These are phyloP conservation scores for Citrus trifoliata DNA, from an alignment of 345 rosid species.

Conservation along the genomic window DNA sequence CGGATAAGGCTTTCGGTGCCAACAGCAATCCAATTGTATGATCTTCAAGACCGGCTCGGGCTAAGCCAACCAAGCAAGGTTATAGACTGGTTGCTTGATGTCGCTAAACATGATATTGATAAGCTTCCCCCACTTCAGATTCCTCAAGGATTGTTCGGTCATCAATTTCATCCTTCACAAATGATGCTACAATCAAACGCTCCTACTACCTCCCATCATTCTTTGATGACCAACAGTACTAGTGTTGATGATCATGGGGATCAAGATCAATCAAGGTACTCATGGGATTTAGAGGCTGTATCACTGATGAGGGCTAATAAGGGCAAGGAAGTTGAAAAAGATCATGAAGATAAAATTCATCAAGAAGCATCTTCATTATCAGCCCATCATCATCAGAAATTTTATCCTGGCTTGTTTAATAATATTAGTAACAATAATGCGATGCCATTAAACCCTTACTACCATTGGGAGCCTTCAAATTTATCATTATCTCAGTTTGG, in stretches of 20 bases:
- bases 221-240: conserved; percentile 1
- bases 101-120: conserved; percentile 67
- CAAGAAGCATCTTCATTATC: too few relatives aligned
- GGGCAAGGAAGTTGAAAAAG: conserved; percentile 31
- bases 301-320: conserved; percentile 30
- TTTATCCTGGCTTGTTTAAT: conserved; percentile 30
- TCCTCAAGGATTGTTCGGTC: conserved; percentile 51
- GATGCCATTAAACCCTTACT: conserved; percentile 39
- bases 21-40: conserved; percentile 86
- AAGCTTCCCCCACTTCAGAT: conserved; percentile 85
- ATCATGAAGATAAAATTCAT: conserved; percentile 30
- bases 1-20: conserved; percentile 92
- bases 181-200: conserved; percentile 28
- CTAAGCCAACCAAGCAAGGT: conserved; percentile 92
- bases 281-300: conserved; percentile 40
- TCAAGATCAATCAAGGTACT: conserved; percentile 29
- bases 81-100: conserved; percentile 89
- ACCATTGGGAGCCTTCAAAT: conserved; percentile 62
- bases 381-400: background rate
- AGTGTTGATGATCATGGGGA: conserved; percentile 2
- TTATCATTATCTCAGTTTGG: conserved; percentile 70
- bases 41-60: conserved; percentile 87
- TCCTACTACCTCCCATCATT: too few relatives aligned
- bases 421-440: conserved; percentile 12
- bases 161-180: conserved; percentile 58